These are phyloP conservation scores for Hypoxylon sp. DNA, from an alignment of 2,329 filamentous ascomycete genomes.

Conservation along the genomic window DNA sequence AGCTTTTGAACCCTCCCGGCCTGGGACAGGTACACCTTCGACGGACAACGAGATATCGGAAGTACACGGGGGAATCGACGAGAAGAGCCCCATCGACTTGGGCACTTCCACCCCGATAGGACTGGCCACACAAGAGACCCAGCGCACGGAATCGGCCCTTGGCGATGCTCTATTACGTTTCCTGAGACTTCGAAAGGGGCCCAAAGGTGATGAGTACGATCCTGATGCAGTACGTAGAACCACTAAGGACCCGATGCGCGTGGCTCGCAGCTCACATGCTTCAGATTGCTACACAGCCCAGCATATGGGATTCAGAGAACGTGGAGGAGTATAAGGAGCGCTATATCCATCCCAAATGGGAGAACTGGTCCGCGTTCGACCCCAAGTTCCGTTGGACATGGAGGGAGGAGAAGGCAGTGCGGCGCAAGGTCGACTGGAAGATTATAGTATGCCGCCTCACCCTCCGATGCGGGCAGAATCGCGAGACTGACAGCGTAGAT, in stretches of 20 bases:
- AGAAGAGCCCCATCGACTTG: constrained; percentile 7
- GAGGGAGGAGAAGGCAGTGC: constrained; percentile 46
- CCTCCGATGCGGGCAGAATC: background rate
- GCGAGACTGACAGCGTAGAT: constrained; percentile 33
- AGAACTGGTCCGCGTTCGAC: constrained; percentile 48
- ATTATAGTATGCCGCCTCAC: constrained; percentile 45
- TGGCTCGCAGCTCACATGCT: constrained; percentile 21
- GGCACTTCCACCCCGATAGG: constrained; percentile 30
- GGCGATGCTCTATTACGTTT: constrained; percentile 47
- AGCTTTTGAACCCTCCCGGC: background rate
- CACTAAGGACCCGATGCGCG: background rate
- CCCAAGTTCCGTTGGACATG: constrained; percentile 48
- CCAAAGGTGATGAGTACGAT: constrained; percentile 40
- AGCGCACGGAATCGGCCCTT: constrained; percentile 45
- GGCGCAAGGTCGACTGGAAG: constrained; percentile 49
- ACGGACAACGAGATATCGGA: constrained; percentile 14
- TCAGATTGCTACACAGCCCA: constrained; percentile 48
- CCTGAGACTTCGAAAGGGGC: constrained; percentile 46
- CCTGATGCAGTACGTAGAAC: constrained; percentile 40
- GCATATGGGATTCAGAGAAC: constrained; percentile 49
- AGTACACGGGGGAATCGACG: constrained; percentile 20
- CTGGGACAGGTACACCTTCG: constrained; percentile 25
- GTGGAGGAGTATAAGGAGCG: constrained; percentile 47
- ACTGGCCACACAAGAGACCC: constrained; percentile 39
- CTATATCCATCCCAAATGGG: constrained; percentile 49